These are phyloP conservation scores for Saccharomycopsis sp. DNA, from an alignment of 805 yeast genomes.

Conservation along the genomic window DNA sequence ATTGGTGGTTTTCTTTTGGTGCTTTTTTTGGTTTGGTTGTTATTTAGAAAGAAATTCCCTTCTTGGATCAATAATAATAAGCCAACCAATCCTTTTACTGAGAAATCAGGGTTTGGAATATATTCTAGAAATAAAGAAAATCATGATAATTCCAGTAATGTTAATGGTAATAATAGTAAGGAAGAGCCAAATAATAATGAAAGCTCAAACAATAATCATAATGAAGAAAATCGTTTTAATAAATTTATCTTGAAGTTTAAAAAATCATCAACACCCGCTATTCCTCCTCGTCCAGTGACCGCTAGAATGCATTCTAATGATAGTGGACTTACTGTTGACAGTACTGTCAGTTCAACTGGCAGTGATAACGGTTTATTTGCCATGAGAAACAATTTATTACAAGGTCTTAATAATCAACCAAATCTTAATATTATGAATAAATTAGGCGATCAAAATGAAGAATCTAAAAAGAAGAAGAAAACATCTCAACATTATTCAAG, in stretches of 20 bases:
- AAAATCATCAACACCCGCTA: neutral
- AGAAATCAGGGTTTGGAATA: too few species aligned
- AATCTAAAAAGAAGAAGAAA: neutral
- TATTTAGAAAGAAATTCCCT: constrained; percentile 1
- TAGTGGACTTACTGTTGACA: neutral
- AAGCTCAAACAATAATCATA: too few species aligned
- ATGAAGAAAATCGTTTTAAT: too few species aligned
- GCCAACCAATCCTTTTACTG: too few species aligned
- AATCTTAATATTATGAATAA: too few species aligned
- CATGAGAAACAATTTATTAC: constrained; percentile 11
- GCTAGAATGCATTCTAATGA: neutral
- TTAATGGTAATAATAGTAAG: neutral
- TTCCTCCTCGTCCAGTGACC: neutral
- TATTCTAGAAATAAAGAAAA: neutral
- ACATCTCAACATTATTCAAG: neutral
- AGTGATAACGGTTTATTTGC: constrained; percentile 17
- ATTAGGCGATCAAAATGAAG: neutral
- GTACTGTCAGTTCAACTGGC: neutral
- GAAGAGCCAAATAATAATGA: neutral
- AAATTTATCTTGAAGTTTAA: neutral
- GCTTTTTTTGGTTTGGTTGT: constrained; percentile 1
- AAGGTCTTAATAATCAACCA: neutral
- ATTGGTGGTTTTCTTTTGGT: constrained; percentile 5
- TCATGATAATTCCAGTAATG: neutral
- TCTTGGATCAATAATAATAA: too few species aligned